Evolutionary conservation across 805 yeast genomes (phyloP), one percentile per base, ranked within the genome.

Genomic region (Candida namnaoensis): DNA sequence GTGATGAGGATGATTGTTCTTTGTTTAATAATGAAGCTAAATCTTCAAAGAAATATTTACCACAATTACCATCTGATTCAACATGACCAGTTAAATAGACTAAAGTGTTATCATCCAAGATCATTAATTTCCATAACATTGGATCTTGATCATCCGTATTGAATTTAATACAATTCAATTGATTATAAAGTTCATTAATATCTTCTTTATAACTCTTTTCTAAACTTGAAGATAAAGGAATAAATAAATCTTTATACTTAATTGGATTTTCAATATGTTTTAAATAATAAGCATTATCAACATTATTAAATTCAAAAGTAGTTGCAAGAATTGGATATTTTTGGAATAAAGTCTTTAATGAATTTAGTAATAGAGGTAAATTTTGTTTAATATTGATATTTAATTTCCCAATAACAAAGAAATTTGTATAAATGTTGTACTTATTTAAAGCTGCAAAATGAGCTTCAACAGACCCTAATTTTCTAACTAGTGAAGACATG

Each of bases 381-480:
- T 56, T 27, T 7, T 26, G 6, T 7, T 40, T 40, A 8, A 52
- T 38, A 0, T 42, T 12, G 14, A 40, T 30, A 38, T 48, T 50
- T 37, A 54, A 36, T 34, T 51, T 53, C 19, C 51, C 47, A 41
- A 47, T 50, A 25, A 54, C 27, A 10, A 40, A 39, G 41, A 56
- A 57, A 41, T 50, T 53, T 7, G 49, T 36, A 33, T 57, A 57
- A 34, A 56, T 28, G 5, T 47, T 44, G 40, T 54, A 57, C 39
- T 60, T 51, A 37, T 47, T 53, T 23, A 47, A 28, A 12, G 50
- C 15, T 1, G 56, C 59, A 41, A 57, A 55, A 42, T 49, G 49
- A 39, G 52, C 48, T 41, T 57, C 60, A 28, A 56, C 30, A 38
- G 48, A 51, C 10, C 59, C 62, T 50, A 56, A 44, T 14, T 53